phyloP scores from a whole-genome alignment of 345 rosid genomes.

The Pistacia vera region DNA sequence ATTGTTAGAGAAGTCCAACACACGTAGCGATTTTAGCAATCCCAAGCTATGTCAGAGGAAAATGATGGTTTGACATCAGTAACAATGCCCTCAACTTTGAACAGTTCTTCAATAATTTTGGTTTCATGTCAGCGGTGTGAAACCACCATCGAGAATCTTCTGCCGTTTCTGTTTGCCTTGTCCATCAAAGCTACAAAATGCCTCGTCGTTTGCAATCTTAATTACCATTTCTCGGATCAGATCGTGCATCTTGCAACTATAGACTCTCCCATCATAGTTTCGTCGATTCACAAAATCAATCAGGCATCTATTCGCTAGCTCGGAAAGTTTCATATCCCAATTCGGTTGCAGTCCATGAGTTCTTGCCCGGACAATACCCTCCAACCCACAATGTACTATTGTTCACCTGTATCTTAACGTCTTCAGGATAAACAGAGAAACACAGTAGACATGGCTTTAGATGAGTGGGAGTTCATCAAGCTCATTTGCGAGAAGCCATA shows the following conservation, averaged over 20 bases:
- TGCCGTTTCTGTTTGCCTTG: constrained; percentile 21
- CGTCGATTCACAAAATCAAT: constrained; percentile 52
- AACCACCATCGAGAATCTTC: constrained; percentile 29
- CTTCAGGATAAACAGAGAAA: constrained; percentile 67
- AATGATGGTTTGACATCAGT: constrained; percentile 18
- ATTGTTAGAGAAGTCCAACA: constrained; percentile 32
- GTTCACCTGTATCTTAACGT: constrained; percentile 54
- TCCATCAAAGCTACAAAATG: constrained; percentile 29
- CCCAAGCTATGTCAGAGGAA: background rate
- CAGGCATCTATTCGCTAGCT: constrained; percentile 53
- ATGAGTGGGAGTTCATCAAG: constrained; percentile 57
- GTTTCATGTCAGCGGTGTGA: constrained; percentile 18
- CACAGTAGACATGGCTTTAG: constrained; percentile 57
- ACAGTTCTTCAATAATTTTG: constrained; percentile 14
- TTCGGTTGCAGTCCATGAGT: constrained; percentile 41
- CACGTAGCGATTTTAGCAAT: constrained; percentile 2
- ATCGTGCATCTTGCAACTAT: constrained; percentile 26
- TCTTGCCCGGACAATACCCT: constrained; percentile 46
- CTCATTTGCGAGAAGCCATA: constrained; percentile 61
- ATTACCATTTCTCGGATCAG: constrained; percentile 25
- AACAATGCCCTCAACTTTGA: constrained; percentile 27
- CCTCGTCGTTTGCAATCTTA: constrained; percentile 30
- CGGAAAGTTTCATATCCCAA: constrained; percentile 51
- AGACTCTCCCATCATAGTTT: constrained; percentile 37
- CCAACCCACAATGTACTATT: constrained; percentile 63